phyloP scores from a whole-genome alignment of 768 basidiomycete species.

The Amanita muscaria region DNA sequence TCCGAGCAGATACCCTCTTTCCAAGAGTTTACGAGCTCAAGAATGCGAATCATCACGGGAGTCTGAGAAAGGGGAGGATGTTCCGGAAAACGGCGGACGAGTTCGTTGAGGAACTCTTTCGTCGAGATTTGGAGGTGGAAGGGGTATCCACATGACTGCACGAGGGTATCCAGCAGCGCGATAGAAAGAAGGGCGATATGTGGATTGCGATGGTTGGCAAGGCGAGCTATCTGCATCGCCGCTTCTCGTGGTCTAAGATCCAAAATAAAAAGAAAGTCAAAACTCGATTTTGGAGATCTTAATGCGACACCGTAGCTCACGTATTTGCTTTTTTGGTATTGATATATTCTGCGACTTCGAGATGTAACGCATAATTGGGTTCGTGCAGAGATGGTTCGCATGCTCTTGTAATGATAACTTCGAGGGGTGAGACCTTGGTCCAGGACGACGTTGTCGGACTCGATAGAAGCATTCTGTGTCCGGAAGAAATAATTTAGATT shows the following conservation, averaged over 20 bases:
- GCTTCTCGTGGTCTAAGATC: slow-evolving; percentile 77
- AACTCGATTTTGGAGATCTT: too few species aligned
- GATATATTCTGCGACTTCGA: slow-evolving; percentile 91
- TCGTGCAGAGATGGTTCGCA: slow-evolving; percentile 82
- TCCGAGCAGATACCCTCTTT: slow-evolving; percentile 87
- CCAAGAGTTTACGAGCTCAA: slow-evolving; percentile 91
- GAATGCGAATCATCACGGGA: slow-evolving; percentile 88
- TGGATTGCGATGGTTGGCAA: slow-evolving; percentile 89
- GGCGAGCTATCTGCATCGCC: slow-evolving; percentile 71
- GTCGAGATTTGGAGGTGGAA: slow-evolving; percentile 95
- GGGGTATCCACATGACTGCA: slow-evolving; percentile 93
- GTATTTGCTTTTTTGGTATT: slow-evolving; percentile 95
- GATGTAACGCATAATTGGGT: slow-evolving; percentile 85
- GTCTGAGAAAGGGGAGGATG: slow-evolving; percentile 92
- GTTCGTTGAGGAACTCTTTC: slow-evolving; percentile 97
- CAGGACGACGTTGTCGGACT: slow-evolving; percentile 40
- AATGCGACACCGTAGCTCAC: too few species aligned
- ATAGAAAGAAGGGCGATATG: slow-evolving; percentile 86
- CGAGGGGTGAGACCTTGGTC: slow-evolving; percentile 52
- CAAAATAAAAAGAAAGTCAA: slow-evolving; percentile 4
- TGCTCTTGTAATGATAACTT: slow-evolving; percentile 68
- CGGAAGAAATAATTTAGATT: slow-evolving; percentile 1
- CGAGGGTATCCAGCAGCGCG: slow-evolving; percentile 80
- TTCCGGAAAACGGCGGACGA: slow-evolving; percentile 96
- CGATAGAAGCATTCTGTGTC: slow-evolving; percentile 35